These are phyloP conservation scores for Insectozyma bohioensis DNA, from an alignment of 1,139 yeast genomes.

Conservation along the genomic window DNA sequence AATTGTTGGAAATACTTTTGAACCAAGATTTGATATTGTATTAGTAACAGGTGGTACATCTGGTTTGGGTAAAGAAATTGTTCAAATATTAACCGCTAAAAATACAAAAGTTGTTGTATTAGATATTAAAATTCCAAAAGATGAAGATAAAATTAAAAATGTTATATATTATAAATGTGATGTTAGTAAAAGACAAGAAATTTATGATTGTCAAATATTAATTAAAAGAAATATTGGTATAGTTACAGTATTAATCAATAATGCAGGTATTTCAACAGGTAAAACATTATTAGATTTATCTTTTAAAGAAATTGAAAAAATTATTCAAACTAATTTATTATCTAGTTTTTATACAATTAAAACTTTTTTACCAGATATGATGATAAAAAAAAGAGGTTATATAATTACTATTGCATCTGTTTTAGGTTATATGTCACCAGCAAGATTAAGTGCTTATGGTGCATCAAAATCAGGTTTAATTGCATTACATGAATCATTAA, in stretches of 20 bases:
- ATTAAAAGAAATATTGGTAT: constrained; percentile 53
- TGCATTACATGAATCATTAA: constrained; percentile 79
- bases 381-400: constrained; percentile 63
- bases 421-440: constrained; percentile 82
- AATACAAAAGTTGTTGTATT: constrained; percentile 58
- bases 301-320: constrained; percentile 57
- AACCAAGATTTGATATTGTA: constrained; percentile 54
- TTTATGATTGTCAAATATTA: constrained; percentile 33
- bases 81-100: constrained; percentile 37
- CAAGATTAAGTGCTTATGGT: constrained; percentile 77
- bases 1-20: constrained; percentile 51
- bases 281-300: constrained; percentile 53
- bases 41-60: constrained; percentile 81
- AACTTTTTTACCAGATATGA: constrained; percentile 72
- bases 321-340: constrained; percentile 63
- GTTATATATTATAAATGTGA: constrained; percentile 67
- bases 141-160: constrained; percentile 29
- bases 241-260: constrained; percentile 70
- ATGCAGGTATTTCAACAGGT: constrained; percentile 76
- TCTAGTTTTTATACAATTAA: constrained; percentile 72
- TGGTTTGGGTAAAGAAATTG: constrained; percentile 76
- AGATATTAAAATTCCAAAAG: constrained; percentile 52
- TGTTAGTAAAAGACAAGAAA: constrained; percentile 51
- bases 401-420: constrained; percentile 81
- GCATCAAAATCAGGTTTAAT: constrained; percentile 87